phyloP scores from a whole-genome alignment of 441 rosid genomes.

The Adansonia madagascariensis region DNA sequence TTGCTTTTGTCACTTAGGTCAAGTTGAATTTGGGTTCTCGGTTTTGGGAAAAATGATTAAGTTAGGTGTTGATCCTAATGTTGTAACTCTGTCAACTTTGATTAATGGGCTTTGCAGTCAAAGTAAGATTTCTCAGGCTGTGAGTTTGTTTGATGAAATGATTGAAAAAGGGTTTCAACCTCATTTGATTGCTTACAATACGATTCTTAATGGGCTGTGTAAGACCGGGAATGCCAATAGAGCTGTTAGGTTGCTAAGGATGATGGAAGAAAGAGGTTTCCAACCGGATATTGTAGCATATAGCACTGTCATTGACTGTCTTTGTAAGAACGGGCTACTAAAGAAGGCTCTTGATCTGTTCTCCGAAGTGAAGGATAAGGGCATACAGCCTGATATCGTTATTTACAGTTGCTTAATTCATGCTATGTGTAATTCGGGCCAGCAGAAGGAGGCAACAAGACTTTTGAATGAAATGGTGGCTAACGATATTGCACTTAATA shows the following conservation, averaged over 20 bases:
- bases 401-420: neutral
- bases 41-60: slow-evolving; percentile 19
- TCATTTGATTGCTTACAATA: neutral
- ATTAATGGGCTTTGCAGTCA: neutral
- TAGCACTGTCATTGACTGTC: neutral
- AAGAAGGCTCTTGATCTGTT: neutral
- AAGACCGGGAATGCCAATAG: neutral
- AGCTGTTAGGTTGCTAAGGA: neutral
- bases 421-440: neutral
- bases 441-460: neutral
- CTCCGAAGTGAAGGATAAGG: neutral
- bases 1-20: neutral
- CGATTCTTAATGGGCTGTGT: slow-evolving; percentile 10
- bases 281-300: neutral
- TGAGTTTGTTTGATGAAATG: slow-evolving; percentile 7
- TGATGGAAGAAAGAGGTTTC: neutral
- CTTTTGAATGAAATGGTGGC: neutral
- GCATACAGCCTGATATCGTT: neutral
- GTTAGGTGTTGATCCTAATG: neutral
- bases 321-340: neutral
- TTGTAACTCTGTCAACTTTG: neutral
- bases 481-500: slow-evolving; percentile 13
- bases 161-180: neutral
- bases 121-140: slow-evolving; percentile 18
- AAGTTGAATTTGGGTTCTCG: neutral